Base-by-base conservation (phyloP, 1,284 basidiomycete genomes). In the Austropuccinia psidii region DNA sequence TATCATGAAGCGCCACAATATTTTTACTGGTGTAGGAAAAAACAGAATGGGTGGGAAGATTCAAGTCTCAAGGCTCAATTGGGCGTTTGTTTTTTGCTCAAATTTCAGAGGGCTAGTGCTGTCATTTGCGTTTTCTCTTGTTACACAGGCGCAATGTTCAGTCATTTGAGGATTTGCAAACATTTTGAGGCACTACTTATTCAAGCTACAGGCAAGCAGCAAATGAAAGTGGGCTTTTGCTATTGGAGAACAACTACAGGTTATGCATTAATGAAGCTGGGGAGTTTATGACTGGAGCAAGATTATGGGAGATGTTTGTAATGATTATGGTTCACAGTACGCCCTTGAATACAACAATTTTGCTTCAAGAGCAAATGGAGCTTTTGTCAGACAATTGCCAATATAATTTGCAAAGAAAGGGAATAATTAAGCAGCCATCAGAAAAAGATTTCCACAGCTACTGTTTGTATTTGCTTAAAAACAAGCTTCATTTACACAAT, bases 11-110 rank as follows among this genome's bases (percentile, higher is more conserved):
- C 43, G 21, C 57, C 57, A 3, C 8, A 60, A 21, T 41, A 41
- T n/a, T 60, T 60, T 24, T 4, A 5, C 2, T 60, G 57, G 57
- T 4, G 8, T 17, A 41, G 43, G 5, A n/a, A 41, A 4, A 39
- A 60, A 50, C 27, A 77, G 47, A 27, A 27, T 77, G 39, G 39
- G 1, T 27, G n/a, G 17, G 24, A 2, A 15, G 41, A 31, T 27
- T 27, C 2, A 29, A 15, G 9, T 15, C 5, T 3, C 31, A n/a
- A 7, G 37, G 47, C 74, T 80, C 81, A 0, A 70, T 83, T 24
- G 83, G 83, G 0, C 68, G 81, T 0, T 83, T 84, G 80, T 82
- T 80, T 62, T 82, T 79, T 77, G 77, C 80, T 8, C 68, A 75
- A 19, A 82, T 81, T 7, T 79, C 77, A 21, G 74, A 77, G 15